Conservation (phyloP, 345 rosid species). For the Salix udensis region DNA sequence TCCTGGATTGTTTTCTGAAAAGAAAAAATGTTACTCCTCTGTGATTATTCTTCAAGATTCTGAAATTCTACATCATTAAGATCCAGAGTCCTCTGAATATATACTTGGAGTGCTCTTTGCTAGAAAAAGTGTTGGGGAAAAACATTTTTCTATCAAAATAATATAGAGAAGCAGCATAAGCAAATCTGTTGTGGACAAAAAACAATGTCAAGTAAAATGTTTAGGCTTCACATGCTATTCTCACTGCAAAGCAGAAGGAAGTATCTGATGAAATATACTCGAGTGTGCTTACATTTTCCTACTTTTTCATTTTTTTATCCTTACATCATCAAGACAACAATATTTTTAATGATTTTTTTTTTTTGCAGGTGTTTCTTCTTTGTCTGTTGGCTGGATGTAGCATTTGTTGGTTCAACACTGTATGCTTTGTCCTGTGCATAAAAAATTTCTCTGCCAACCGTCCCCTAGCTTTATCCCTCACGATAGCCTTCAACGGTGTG, state of each 20-base stretch:
- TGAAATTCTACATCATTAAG: not conserved
- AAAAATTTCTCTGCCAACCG: conserved; percentile 70
- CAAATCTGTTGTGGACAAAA: not conserved
- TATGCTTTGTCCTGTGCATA: conserved; percentile 87
- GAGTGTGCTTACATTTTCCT: not conserved
- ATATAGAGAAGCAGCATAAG: not conserved
- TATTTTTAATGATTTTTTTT: not conserved
- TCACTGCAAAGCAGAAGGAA: not conserved
- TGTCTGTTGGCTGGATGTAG: conserved; percentile 86
- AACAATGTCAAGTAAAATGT: not conserved
- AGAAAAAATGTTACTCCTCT: not conserved
- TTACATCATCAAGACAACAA: not conserved
- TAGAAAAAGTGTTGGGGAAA: not conserved
- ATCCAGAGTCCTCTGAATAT: not conserved
- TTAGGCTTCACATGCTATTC: not conserved
- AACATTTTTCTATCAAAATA: not conserved
- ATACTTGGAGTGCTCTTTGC: not conserved
- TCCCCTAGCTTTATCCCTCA: conserved; percentile 81
- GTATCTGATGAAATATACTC: not conserved
- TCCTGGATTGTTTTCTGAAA: not conserved
- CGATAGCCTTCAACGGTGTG: conserved; percentile 90
- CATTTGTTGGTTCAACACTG: conserved; percentile 98
- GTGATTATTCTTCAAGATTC: not conserved
- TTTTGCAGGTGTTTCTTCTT: conserved; percentile 66
- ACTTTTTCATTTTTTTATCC: not conserved